Conservation (phyloP, 78 protist species). For the Acrasis kona region DNA sequence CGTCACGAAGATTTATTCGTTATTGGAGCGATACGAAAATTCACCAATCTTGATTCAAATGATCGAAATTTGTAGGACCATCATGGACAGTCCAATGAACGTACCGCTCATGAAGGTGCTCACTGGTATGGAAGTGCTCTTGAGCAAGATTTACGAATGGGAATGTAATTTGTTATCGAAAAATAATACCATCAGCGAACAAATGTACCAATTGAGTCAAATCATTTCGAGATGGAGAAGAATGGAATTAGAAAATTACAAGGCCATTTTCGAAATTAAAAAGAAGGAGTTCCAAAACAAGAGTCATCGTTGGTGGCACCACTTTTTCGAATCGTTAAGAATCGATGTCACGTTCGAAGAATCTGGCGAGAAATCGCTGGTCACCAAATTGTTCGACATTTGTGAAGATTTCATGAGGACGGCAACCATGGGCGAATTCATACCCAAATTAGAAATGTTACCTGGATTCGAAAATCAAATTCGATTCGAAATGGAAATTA, state of each 20-base stretch:
- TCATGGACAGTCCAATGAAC: not conserved
- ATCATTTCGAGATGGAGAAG: not conserved
- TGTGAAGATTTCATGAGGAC: not conserved
- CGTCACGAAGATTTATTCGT: not conserved
- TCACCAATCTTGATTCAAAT: not conserved
- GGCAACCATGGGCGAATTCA: not conserved
- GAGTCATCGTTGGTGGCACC: not conserved
- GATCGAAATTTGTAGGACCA: not conserved
- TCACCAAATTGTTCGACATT: not conserved
- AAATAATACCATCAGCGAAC: not conserved
- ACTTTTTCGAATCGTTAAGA: not conserved
- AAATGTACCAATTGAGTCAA: not conserved
- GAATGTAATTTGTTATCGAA: conserved; percentile 6
- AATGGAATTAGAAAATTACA: not conserved
- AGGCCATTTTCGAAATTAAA: not conserved
- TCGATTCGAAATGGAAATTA: not conserved
- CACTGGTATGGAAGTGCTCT: conserved; percentile 38
- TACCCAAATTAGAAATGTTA: not conserved
- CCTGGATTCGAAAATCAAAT: not conserved
- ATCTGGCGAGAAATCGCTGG: not conserved
- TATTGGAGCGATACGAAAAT: not conserved
- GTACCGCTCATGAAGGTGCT: conserved; percentile 22
- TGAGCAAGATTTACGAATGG: conserved; percentile 40
- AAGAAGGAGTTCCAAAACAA: not conserved
- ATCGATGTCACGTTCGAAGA: not conserved